phyloP scores from a whole-genome alignment of 2,329 filamentous ascomycete species.

The Eutypella sp. region DNA sequence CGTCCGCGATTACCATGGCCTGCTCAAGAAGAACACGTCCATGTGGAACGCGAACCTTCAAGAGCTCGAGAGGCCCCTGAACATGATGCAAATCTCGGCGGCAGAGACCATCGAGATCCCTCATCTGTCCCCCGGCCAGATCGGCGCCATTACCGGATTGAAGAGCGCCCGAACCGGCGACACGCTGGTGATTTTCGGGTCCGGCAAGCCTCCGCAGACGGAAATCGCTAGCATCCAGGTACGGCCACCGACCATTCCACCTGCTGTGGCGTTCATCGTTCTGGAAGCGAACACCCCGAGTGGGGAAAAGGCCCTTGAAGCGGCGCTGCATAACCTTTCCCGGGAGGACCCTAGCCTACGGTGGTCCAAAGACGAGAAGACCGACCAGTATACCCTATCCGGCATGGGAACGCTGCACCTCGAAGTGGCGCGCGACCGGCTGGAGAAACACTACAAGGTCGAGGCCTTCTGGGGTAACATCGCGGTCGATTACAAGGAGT shows the following conservation, averaged over 20 bases:
- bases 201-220: slow-evolving; percentile 57
- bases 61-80: slow-evolving; percentile 72
- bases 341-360: slow-evolving; percentile 91
- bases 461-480: slow-evolving; percentile 84
- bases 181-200: slow-evolving; percentile 73
- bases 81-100: slow-evolving; percentile 84
- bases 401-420: slow-evolving; percentile 97
- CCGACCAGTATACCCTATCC: slow-evolving; percentile 85
- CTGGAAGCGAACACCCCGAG: slow-evolving; percentile 75
- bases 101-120: slow-evolving; percentile 80
- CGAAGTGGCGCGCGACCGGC: slow-evolving; percentile 83
- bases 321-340: slow-evolving; percentile 70
- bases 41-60: slow-evolving; percentile 86
- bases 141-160: slow-evolving; percentile 85
- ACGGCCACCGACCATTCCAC: slow-evolving; percentile 81
- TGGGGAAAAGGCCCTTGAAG: slow-evolving; percentile 74
- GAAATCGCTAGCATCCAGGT: slow-evolving; percentile 73
- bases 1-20: slow-evolving; percentile 85
- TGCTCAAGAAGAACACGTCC: slow-evolving; percentile 65
- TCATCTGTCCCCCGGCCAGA: slow-evolving; percentile 78
- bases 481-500: slow-evolving; percentile 93
- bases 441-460: slow-evolving; percentile 85
- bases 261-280: slow-evolving; percentile 94
- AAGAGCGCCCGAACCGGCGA: slow-evolving; percentile 93
- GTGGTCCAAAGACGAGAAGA: slow-evolving; percentile 79